Evolutionary conservation across 2,329 filamentous ascomycete genomes (phyloP), one percentile per base, ranked within the genome.

Genomic region (Aureobasidium sp.): DNA sequence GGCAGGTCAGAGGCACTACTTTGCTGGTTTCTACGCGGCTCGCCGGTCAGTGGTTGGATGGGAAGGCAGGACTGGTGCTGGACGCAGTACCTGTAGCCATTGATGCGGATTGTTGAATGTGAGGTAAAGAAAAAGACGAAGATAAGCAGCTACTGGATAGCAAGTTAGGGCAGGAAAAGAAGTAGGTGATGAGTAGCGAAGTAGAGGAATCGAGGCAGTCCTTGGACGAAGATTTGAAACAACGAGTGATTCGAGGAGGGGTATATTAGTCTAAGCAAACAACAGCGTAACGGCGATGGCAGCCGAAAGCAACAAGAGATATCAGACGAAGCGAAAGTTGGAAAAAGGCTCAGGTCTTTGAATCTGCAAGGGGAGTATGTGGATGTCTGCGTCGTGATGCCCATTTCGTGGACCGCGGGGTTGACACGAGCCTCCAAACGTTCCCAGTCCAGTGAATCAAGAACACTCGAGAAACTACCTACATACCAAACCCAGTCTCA

Each of bases 1-100:
- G 92, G 75, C 92, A 97, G 67, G 92, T 97, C 73, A 97, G 78
- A 62, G 92, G 92, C 60, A 96, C 91, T 62, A 91, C 90, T 69
- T 80, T 80, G 54, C 77, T 78, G 29, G 78, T 71, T 64, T 68
- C 71, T 69, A 40, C 33, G 33, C 15, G 37, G 33, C 22, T 52
- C 27, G 35, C 33, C 14, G 58, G 48, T 61, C 17, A 61, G 58
- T 52, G 24, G 48, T 19, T 35, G 33, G 33, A 33, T 24, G 29
- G 33, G 15, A 19, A 42, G 39, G 42, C 24, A 19, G 57, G 50
- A 52, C 57, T 60, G 47, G 35, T 35, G 35, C 37, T 24, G 47
- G 37, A 42, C 33, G 37, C n/a, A 31, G 45, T 60, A 60, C 57
- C 57, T 60, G 57, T 45, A 42, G 57, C 57, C 57, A 60, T 60